A percentile compares a stretch with the other conserved stretches of the same genome.
Evolutionary conservation across 2,329 filamentous ascomycete species (phyloP).

Genomic region (Nectriaceae sp.): DNA sequence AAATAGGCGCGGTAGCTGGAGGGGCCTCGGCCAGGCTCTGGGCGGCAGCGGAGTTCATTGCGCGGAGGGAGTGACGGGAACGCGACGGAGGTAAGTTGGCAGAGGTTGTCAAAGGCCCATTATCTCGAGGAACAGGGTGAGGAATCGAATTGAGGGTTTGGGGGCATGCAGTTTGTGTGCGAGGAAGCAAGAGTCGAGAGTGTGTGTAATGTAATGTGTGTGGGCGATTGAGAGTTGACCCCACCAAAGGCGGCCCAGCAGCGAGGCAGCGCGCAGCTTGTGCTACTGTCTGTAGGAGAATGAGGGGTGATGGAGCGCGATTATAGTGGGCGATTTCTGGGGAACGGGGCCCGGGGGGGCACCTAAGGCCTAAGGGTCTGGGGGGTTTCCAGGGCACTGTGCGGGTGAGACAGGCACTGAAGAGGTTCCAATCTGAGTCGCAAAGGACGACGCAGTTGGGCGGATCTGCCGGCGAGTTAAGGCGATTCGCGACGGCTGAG

Average conservation of each 20-base stretch:
- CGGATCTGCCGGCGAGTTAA: not conserved
- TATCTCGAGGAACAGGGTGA: constrained; percentile 16
- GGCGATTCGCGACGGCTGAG: not conserved
- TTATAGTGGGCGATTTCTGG: not conserved
- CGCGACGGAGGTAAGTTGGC: not conserved
- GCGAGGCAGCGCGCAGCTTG: not conserved
- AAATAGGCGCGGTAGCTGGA: constrained; percentile 9
- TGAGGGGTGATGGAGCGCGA: not conserved
- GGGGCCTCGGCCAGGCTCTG: constrained; percentile 38
- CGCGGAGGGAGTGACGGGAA: constrained; percentile 15
- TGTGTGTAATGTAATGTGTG: no score
- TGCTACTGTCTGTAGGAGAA: not conserved
- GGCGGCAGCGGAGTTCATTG: constrained; percentile 41
- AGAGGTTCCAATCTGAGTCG: not conserved
- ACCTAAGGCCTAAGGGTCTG: not conserved
- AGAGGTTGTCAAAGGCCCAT: constrained; percentile 26
- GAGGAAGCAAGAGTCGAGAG: not conserved
- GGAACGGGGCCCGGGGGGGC: no score
- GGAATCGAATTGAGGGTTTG: not conserved
- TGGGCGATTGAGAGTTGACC: not conserved
- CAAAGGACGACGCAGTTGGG: not conserved
- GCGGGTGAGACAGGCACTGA: not conserved
- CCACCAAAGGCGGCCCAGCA: not conserved
- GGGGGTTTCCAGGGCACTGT: not conserved
- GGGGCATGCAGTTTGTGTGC: constrained; percentile 3